Base-by-base conservation (phyloP, 2,329 filamentous ascomycete species). In the Neocucurbitaria cava region DNA sequence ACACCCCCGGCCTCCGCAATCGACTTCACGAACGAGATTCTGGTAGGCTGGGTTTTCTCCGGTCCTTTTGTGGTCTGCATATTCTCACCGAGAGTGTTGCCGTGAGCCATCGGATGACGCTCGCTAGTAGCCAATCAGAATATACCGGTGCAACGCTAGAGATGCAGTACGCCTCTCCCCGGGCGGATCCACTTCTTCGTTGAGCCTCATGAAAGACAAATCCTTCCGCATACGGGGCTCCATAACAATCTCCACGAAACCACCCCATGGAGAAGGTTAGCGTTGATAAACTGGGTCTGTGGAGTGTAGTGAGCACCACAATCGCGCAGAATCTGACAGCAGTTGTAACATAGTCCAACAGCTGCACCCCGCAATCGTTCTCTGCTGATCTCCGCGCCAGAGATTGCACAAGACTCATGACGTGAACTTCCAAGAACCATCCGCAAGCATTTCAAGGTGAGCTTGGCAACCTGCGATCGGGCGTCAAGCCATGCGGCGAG, bases 201-300 rank as follows among this genome's bases (percentile, higher is more conserved):
- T 68, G 65, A 70, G 67, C 67, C 67, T 67, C 64, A 70, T 56
- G 59, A 48, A 38, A 55, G 50, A 61, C 52, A 47, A 48, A 52
- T 43, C 41, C 44, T 47, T 45, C 58, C 47, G 50, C 53, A 49
- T 41, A 35, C 38, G 42, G 50, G 52, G 53, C 60, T 61, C 63
- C 52, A 62, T 57, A 62, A 41, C 49, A 62, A 56, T 64, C 61
- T 64, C 66, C 65, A 55, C 55, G 42, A 47, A 42, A 54, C 45
- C 46, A 62, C 64, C 65, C 66, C 65, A 46, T 66, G 65, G 64
- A 69, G 66, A 59, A 43, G 42, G 51, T 54, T 55, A 53, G 55
- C 49, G 48, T 42, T 36, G 28, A 38, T 31, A 56, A 39, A 38
- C 31, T 28, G 11, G 26, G 40, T 44, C 5, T 46, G 44, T 47